Base-by-base conservation (phyloP, 2,329 filamentous ascomycete species). In the Sporothrix phasma region DNA sequence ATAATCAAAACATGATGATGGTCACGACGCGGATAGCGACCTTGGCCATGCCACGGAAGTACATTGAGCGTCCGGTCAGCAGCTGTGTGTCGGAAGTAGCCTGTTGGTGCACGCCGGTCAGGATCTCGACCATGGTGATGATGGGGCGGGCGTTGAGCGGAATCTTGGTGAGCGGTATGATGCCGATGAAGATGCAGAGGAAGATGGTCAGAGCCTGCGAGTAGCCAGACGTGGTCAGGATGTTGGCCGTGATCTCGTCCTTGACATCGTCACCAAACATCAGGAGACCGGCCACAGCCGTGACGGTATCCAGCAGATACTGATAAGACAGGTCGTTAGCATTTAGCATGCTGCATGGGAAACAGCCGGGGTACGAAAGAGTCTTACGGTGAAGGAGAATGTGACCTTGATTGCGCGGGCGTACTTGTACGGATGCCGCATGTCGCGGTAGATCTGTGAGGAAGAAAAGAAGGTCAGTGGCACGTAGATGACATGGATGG, bases 101-200 rank as follows among this genome's bases (percentile, higher is more conserved):
- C 22, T 70, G 71, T 51, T 74, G 74, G 72, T 89, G 86, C 49
- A 97, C 81, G 53, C 92, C 91, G 66, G 85, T 82, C 64, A 96
- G 77, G 58, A 94, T 84, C 77, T 97, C 94, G 61, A 90, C 76
- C 0, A 92, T 97, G 37, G 87, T 87, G 68, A 96, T 84, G 69
- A 97, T 92, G 11, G 93, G 94, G 1, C 92, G 88, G 8, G 89
- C 88, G 73, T 92, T 95, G 41, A 97, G 80, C 0, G 92, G 92
- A n/a, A 97, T 86, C 76, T 99, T 99, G 41, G 93, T 97, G 61
- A 99, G 79, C 0, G 93, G 94, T 68, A 97, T 96, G 72, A 97
- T 92, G 71, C 88, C 88, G 69, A 97, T 89, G 74, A 92, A 93
- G 67, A 90, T 79, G 68, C 91, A 91, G 74, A 97, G 88, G 69